These are phyloP conservation scores for Wickerhamomyces chambardii DNA, from an alignment of 805 yeast genomes.

Conservation along the genomic window DNA sequence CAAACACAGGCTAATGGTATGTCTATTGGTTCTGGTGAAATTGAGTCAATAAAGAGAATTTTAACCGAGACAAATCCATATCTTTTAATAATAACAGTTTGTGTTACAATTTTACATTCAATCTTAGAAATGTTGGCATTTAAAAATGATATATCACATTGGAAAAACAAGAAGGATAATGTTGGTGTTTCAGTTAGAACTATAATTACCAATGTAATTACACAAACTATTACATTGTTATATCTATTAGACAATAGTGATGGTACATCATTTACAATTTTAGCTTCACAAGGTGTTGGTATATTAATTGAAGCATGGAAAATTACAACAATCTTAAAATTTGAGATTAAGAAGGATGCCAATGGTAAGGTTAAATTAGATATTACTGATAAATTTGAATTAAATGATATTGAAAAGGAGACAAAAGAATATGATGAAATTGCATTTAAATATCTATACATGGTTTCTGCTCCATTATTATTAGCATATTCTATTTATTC, in stretches of 20 bases:
- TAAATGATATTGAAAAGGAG: constrained; percentile 26
- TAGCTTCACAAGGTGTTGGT: constrained; percentile 26
- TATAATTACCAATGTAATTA: constrained; percentile 28
- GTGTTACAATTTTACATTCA: constrained; percentile 26
- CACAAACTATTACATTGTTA: constrained; percentile 27
- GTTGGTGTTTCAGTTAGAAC: constrained; percentile 30
- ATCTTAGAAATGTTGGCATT: constrained; percentile 30
- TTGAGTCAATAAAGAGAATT: constrained; percentile 26
- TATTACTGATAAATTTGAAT: constrained; percentile 23
- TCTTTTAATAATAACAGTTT: constrained; percentile 21
- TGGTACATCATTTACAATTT: constrained; percentile 27
- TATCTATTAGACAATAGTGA: constrained; percentile 29
- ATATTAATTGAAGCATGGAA: constrained; percentile 33
- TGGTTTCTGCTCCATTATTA: constrained; percentile 26
- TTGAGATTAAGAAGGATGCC: constrained; percentile 15
- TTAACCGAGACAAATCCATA: constrained; percentile 28
- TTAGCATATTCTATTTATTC: constrained; percentile 27
- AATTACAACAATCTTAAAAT: constrained; percentile 25
- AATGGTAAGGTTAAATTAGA: constrained; percentile 4
- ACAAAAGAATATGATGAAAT: constrained; percentile 31
- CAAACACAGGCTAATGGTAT: constrained; percentile 18
- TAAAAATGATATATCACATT: constrained; percentile 30
- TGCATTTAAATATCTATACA: constrained; percentile 27
- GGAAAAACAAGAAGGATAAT: constrained; percentile 29
- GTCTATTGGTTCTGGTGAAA: constrained; percentile 19